These are phyloP conservation scores for Cladophialophora exuberans DNA, from an alignment of 2,329 filamentous ascomycete genomes.

Conservation along the genomic window DNA sequence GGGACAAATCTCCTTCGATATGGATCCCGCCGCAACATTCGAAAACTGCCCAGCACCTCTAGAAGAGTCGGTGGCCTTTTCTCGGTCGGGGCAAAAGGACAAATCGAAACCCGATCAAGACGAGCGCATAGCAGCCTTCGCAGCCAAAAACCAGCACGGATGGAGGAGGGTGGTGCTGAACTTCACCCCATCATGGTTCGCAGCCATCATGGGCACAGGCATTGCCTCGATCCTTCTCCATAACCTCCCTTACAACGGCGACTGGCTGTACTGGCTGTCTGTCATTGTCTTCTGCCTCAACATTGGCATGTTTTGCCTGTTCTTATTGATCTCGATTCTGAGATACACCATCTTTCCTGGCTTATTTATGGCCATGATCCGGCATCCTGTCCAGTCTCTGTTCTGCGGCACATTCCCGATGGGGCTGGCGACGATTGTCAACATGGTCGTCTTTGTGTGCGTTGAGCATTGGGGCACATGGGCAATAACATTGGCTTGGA, in stretches of 20 bases:
- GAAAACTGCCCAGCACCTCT: constrained; percentile 11
- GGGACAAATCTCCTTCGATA: background rate
- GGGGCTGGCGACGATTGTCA: constrained; percentile 66
- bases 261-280: constrained; percentile 56
- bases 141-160: constrained; percentile 39
- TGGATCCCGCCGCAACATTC: constrained; percentile 18
- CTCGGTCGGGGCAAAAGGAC: constrained; percentile 5
- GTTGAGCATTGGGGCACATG: constrained; percentile 59
- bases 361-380: constrained; percentile 66
- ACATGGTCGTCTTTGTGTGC: constrained; percentile 63
- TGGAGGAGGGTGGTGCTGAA: constrained; percentile 39
- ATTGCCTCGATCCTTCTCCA: constrained; percentile 67
- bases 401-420: constrained; percentile 69
- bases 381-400: constrained; percentile 65
- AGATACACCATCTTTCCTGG: constrained; percentile 65
- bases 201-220: constrained; percentile 68
- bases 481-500: constrained; percentile 52
- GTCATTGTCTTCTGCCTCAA: constrained; percentile 65
- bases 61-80: background rate
- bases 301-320: constrained; percentile 58
- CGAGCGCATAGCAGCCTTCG: constrained; percentile 9
- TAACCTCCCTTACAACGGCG: constrained; percentile 62
- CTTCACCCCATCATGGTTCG: constrained; percentile 64
- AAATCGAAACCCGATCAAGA: constrained; percentile 7
- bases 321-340: constrained; percentile 58